Base-by-base conservation (phyloP, 1,284 basidiomycete species). In the Cystobasidium sp. region DNA sequence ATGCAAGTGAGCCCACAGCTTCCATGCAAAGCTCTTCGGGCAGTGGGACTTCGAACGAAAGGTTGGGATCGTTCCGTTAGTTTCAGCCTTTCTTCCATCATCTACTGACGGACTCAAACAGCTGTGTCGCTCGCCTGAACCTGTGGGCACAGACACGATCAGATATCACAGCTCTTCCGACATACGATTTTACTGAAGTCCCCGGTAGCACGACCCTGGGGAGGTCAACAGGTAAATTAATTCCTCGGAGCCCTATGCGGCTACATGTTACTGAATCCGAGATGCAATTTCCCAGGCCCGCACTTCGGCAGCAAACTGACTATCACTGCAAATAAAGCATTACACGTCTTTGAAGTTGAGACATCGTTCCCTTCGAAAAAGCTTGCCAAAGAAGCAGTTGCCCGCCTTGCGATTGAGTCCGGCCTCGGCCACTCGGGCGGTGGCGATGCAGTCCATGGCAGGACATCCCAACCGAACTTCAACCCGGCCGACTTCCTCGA, bases 341-440 rank as follows among this genome's bases (percentile, higher is more conserved):
- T 46, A 39, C 53, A 10, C 31, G 39, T 14, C 5, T 73, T 64
- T n/a, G 22, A 64, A 31, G 22, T 46, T 46, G 55, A 65, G 10
- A 12, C 56, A 14, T 44, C 49, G 9, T 74, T 58, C 37, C 52
- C 63, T n/a, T 59, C 65, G 5, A 74, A 74, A 39, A 68, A 56
- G 44, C 64, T 49, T 7, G 72, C 72, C 12, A 74, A 74, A 39
- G 56, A 68, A 53, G 65, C 65, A 3, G 66, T 66, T 44, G 72
- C 72, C 20, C 39, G 43, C 6, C 52, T 61, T 18, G 72, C 72
- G 16, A 31, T 62, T 51, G 14, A 49, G 31, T 24, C 22, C 16
- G 46, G 68, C 4, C 31, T 73, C 6, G 10, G 43, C 2, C 31
- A 31, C 31, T 31, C 31, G 31, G 31, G 31, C 31, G 31, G 31